Evolutionary conservation across 805 yeast genomes (phyloP), one percentile per base, ranked within the genome.

Genomic region (Kuraishia ogatae): DNA sequence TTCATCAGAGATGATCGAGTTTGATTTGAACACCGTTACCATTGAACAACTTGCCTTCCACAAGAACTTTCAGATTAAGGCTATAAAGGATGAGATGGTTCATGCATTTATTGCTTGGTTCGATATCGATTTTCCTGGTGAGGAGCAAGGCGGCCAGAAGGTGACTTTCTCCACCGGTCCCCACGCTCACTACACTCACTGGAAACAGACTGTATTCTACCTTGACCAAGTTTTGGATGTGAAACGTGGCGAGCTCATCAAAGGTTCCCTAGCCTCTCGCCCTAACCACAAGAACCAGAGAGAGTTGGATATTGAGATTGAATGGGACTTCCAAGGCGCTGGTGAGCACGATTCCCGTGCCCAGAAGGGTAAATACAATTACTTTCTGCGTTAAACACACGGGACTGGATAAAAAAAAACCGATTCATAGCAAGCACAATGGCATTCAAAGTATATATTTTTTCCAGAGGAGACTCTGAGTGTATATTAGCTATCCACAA

Each of bases 151-250:
- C 58, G 75, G 77, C 50, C 81, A 83, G 62, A 81, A 79, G 61
- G 85, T 93, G 56, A 75, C 74, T 35, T 92, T 94, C 68, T 85
- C 94, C 21, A 96, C 99, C 15, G 98, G 98, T 23, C 97, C 99
- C 39, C 91, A 87, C 72, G 85, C 91, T 51, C 82, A 84, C 62
- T 91, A 92, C 77, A 94, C 99, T 17, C 99, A 94, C 75, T 94
- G 99, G 99, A 96, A 94, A 71, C 99, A 94, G 75, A 88, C 97
- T 20, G 96, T 94, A 1, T 91, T 96, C 73, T 96, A 94, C 71
- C 78, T 93, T 65, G 83, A 80, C 62, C 88, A 89, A 64, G 96
- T 89, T 28, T 71, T 93, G 60, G 88, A 84, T 64, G 73, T 87
- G 59, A 84, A 85, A 66, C 75, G 77, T 61, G 97, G 93, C 56